Conservation (phyloP, 305 asterid species). For the Fraxinus baroniana region DNA sequence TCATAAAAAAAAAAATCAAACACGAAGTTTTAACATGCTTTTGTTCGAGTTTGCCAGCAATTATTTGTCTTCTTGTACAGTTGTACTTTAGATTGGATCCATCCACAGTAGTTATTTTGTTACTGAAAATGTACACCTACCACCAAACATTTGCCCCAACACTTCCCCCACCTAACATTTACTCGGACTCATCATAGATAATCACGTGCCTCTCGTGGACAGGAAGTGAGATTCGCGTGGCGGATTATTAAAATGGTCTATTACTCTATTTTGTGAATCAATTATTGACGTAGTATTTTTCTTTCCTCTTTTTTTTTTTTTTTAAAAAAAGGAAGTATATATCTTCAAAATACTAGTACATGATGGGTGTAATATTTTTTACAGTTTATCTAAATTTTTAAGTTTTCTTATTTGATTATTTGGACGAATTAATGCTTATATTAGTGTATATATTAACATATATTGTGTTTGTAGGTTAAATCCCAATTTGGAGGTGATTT, state of each 20-base stretch:
- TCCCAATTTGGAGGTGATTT: background rate
- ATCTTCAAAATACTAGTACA: background rate
- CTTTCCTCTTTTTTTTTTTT: background rate
- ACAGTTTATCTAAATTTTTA: no score
- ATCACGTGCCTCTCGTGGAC: background rate
- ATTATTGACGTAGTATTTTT: background rate
- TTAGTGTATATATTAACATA: background rate
- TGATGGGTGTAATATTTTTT: no score
- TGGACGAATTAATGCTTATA: background rate
- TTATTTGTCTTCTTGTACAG: background rate
- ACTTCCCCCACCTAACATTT: background rate
- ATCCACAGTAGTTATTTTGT: no score
- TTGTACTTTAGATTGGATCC: background rate
- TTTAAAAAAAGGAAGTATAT: background rate
- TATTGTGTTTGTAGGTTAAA: background rate
- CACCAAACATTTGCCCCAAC: background rate
- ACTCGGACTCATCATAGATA: background rate
- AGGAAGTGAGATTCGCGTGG: background rate
- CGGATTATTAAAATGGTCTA: background rate
- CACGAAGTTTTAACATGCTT: background rate
- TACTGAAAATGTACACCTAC: background rate
- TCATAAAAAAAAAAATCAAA: no score
- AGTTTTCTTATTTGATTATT: no score
- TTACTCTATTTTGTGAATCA: background rate
- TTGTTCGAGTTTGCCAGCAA: background rate